A percentile compares a stretch with the other conserved stretches of the same genome.
phyloP scores from a whole-genome alignment of 345 rosid genomes.

The Salix koriyanagi region DNA sequence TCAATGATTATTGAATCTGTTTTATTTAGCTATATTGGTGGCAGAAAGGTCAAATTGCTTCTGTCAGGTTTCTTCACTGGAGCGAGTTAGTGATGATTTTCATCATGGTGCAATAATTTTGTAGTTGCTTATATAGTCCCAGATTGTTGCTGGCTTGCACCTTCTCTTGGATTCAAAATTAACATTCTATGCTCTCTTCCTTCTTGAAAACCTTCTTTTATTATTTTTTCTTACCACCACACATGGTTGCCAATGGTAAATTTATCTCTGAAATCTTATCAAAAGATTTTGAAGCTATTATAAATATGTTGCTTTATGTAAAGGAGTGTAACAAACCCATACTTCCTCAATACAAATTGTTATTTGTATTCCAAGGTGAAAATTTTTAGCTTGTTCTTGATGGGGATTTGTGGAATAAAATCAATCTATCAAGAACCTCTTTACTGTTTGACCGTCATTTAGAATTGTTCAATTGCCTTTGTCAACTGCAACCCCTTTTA shows the following conservation, averaged over 20 bases:
- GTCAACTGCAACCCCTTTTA: not conserved
- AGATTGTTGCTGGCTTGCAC: not conserved
- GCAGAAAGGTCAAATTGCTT: not conserved
- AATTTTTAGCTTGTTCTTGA: not conserved
- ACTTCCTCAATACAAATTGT: not conserved
- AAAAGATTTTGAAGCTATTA: too few species aligned
- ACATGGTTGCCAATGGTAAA: too few species aligned
- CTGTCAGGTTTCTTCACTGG: not conserved
- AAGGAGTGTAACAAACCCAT: not conserved
- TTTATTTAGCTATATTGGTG: not conserved
- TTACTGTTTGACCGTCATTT: conserved; percentile 2
- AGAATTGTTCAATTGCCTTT: not conserved
- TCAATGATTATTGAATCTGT: not conserved
- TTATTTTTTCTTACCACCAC: too few species aligned
- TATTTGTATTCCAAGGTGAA: not conserved
- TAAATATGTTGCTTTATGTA: not conserved
- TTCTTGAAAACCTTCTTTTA: too few species aligned
- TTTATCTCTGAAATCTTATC: too few species aligned
- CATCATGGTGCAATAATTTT: not conserved
- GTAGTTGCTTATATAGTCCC: not conserved
- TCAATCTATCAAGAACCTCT: not conserved
- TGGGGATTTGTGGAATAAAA: not conserved
- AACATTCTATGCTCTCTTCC: too few species aligned
- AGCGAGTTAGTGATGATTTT: not conserved
- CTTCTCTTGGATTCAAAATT: not conserved